These are phyloP conservation scores for Colletotrichum sp. DNA, from an alignment of 2,329 filamentous ascomycete species.

Conservation along the genomic window DNA sequence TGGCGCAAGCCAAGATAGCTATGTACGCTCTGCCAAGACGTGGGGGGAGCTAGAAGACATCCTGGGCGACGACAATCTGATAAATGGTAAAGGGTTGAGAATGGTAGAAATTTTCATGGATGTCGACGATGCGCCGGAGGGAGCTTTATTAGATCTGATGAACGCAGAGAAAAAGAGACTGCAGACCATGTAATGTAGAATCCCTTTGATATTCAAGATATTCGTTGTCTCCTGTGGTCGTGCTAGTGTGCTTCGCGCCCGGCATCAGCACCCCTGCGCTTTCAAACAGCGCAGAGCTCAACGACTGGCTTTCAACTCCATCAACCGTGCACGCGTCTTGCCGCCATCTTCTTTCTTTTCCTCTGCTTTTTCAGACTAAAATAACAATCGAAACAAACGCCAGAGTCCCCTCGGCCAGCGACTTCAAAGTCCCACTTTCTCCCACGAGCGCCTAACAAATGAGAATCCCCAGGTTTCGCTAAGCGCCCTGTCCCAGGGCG, in stretches of 20 bases:
- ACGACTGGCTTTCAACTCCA: not conserved
- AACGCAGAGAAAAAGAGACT: not conserved
- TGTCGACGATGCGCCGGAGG: not conserved
- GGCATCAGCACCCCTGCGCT: not conserved
- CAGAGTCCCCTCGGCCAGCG: not conserved
- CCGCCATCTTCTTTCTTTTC: not conserved
- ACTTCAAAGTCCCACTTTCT: not conserved
- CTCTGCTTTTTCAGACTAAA: not conserved
- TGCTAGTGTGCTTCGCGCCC: not conserved
- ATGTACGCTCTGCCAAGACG: conserved; percentile 39
- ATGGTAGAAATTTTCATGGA: conserved; percentile 38
- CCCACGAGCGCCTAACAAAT: not conserved
- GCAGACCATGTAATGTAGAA: not conserved
- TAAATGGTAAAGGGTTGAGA: conserved; percentile 27
- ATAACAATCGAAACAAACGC: not conserved
- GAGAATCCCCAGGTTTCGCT: conserved; percentile 29
- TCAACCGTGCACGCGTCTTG: not conserved
- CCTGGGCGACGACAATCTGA: conserved; percentile 22
- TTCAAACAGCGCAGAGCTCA: not conserved
- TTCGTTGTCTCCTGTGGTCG: not conserved
- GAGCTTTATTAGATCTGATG: not conserved
- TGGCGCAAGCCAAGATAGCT: conserved; percentile 39
- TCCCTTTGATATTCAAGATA: not conserved
- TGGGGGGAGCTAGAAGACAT: conserved; percentile 50
- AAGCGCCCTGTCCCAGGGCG: conserved; percentile 11